phyloP scores from a whole-genome alignment of 306 rosid genomes.

The Cyclanthera cordifolia region DNA sequence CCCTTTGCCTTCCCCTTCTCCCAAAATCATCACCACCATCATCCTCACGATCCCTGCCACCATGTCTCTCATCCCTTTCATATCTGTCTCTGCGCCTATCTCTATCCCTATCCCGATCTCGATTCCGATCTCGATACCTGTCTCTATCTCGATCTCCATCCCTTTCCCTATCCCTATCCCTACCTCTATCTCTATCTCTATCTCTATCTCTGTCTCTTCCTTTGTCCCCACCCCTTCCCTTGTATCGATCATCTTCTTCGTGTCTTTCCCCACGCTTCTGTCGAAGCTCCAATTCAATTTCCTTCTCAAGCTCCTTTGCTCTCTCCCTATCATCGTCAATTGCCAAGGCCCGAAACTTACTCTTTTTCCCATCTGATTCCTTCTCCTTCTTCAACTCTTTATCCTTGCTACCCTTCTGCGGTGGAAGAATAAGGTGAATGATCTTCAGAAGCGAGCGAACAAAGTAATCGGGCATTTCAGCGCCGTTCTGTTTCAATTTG shows the following conservation, averaged over 20 bases:
- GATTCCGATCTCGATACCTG: slow-evolving; percentile 10
- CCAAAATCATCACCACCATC: slow-evolving; percentile 17
- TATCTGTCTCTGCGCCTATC: slow-evolving; percentile 18
- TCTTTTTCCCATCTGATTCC: slow-evolving; percentile 29
- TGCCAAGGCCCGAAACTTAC: slow-evolving; percentile 44
- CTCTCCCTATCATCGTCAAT: slow-evolving; percentile 48
- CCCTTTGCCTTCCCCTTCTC: slow-evolving; percentile 28
- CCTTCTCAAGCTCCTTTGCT: slow-evolving; percentile 48
- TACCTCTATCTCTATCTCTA: slow-evolving; percentile 20
- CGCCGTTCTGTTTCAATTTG: slow-evolving; percentile 56
- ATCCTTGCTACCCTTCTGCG: slow-evolving; percentile 24
- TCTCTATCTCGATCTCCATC: slow-evolving; percentile 28
- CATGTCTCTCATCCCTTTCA: slow-evolving; percentile 21
- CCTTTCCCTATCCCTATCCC: slow-evolving; percentile 25
- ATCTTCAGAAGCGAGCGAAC: slow-evolving; percentile 44
- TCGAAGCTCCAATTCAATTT: slow-evolving; percentile 44
- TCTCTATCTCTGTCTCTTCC: slow-evolving; percentile 25
- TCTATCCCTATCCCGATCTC: slow-evolving; percentile 11
- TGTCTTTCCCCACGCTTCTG: slow-evolving; percentile 21
- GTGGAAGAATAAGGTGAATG: slow-evolving; percentile 65
- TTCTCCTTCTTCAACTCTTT: slow-evolving; percentile 31
- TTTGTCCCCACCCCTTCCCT: slow-evolving; percentile 25
- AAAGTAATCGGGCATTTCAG: slow-evolving; percentile 63
- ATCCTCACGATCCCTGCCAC: slow-evolving; percentile 18
- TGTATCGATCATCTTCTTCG: slow-evolving; percentile 22